These are phyloP conservation scores for Linum lewisii DNA, from an alignment of 345 rosid genomes.

Conservation along the genomic window DNA sequence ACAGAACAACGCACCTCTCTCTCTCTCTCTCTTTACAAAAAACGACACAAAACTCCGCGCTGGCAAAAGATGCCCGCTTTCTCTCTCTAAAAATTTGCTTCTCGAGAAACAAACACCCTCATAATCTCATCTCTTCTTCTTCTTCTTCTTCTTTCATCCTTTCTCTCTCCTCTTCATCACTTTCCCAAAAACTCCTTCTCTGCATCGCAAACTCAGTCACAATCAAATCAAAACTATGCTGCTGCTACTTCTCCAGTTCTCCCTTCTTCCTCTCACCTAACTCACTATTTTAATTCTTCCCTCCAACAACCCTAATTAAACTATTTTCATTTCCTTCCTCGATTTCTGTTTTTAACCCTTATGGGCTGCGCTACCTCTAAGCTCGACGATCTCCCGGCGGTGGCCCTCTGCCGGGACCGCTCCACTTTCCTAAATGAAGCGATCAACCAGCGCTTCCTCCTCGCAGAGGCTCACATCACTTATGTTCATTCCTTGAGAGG, in stretches of 20 bases:
- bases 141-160: no score
- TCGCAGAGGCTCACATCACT: slow-evolving; percentile 67
- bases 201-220: background rate
- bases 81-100: slow-evolving; percentile 9
- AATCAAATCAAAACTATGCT: background rate
- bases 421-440: slow-evolving; percentile 62
- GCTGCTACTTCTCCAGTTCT: slow-evolving; percentile 10
- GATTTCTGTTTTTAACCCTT: background rate
- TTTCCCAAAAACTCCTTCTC: background rate
- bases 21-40: slow-evolving; percentile 24
- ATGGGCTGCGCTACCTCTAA: slow-evolving; percentile 90
- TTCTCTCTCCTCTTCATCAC: background rate
- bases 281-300: background rate
- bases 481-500: slow-evolving; percentile 44
- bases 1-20: background rate
- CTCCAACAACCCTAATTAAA: background rate
- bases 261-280: background rate
- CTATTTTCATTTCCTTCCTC: background rate
- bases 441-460: slow-evolving; percentile 52
- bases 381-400: slow-evolving; percentile 92
- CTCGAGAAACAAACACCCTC: slow-evolving; percentile 25
- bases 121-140: background rate
- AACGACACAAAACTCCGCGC: slow-evolving; percentile 57
- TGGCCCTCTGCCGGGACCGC: slow-evolving; percentile 77
- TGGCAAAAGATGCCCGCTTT: slow-evolving; percentile 55